phyloP scores from a whole-genome alignment of 306 rosid genomes.

The Casuarina glauca region DNA sequence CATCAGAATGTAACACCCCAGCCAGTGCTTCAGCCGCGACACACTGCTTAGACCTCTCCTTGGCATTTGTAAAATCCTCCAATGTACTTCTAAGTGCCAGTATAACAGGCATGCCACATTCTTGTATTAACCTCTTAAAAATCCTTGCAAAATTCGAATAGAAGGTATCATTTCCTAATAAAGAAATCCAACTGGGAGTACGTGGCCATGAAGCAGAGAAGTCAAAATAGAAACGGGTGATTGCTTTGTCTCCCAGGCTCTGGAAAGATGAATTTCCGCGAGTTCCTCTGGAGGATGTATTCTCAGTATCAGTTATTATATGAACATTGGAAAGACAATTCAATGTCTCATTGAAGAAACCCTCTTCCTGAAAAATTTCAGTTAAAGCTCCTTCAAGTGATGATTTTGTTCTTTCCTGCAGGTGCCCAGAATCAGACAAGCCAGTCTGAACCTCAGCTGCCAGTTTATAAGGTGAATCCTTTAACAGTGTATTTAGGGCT shows the following conservation, averaged over 20 bases:
- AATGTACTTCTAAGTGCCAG: conserved; percentile 70
- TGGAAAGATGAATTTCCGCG: conserved; percentile 85
- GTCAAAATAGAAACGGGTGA: conserved; percentile 92
- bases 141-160: conserved; percentile 92
- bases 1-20: conserved; percentile 91
- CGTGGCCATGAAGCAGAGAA: conserved; percentile 99
- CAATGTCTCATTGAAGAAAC: conserved; percentile 84
- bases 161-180: conserved; percentile 79
- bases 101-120: conserved; percentile 87
- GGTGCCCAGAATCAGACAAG: conserved; percentile 39
- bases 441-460: conserved; percentile 49
- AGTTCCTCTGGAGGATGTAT: conserved; percentile 70
- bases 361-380: conserved; percentile 87
- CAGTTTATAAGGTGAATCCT: conserved; percentile 93
- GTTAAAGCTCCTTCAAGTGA: conserved; percentile 88
- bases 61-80: conserved; percentile 80
- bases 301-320: conserved; percentile 73
- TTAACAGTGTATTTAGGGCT: conserved; percentile 83
- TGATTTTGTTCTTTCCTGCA: conserved; percentile 60
- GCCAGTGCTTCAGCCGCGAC: conserved; percentile 99
- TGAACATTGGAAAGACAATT: conserved; percentile 97
- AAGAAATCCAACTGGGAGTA: conserved; percentile 93
- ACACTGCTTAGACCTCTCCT: conserved; percentile 98
- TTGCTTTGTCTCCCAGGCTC: conserved; percentile 95
- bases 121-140: conserved; percentile 90